Evolutionary conservation across 2,329 filamentous ascomycete species (phyloP).

Genomic region (Spiromastix sp.): DNA sequence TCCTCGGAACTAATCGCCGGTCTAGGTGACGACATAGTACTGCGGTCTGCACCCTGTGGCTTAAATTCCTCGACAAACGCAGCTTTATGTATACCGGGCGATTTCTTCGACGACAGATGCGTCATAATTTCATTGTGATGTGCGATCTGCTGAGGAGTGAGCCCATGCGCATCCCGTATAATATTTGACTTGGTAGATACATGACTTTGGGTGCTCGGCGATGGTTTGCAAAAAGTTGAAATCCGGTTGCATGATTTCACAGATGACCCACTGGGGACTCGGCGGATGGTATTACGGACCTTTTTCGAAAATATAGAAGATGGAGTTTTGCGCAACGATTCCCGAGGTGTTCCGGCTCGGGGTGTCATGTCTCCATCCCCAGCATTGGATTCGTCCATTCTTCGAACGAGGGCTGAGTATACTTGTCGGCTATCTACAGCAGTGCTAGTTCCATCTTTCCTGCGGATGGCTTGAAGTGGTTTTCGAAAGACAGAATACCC

Average conservation of each 20-base stretch:
- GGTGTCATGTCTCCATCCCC: conserved; percentile 1
- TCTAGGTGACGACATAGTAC: not conserved
- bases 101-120: not conserved
- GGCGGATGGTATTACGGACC: conserved; percentile 3
- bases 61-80: conserved; percentile 7
- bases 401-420: conserved; percentile 24
- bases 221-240: not conserved
- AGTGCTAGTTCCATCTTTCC: conserved; percentile 10
- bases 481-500: conserved; percentile 20
- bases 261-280: conserved; percentile 6
- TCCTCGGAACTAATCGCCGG: conserved; percentile 6
- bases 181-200: conserved; percentile 4
- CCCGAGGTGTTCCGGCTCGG: not conserved
- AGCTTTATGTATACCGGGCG: conserved; percentile 6
- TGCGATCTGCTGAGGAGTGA: conserved; percentile 13
- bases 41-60: conserved; percentile 5
- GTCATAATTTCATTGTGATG: conserved; percentile 13
- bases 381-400: conserved; percentile 16
- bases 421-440: conserved; percentile 20
- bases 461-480: conserved; percentile 15
- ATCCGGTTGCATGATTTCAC: conserved; percentile 1
- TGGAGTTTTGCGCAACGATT: not conserved
- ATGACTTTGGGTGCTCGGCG: conserved; percentile 4
- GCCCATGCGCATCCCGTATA: not conserved
- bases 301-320: conserved; percentile 5